Evolutionary conservation across 2,329 filamentous ascomycete species (phyloP), one percentile per base, ranked within the genome.

Genomic region (Pseudogymnoascus sp.): DNA sequence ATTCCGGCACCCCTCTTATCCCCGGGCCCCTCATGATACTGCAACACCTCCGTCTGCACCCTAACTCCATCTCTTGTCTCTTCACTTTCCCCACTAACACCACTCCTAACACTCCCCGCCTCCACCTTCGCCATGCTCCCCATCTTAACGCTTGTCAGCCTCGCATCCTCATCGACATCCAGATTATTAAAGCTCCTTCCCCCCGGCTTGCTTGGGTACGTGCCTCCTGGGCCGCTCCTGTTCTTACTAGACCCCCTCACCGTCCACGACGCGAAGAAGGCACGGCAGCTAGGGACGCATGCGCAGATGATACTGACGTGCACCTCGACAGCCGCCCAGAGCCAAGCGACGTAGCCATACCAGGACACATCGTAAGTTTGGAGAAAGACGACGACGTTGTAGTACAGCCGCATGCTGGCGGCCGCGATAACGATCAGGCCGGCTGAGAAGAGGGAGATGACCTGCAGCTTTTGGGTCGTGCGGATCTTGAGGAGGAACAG

Each of bases 381-480:
- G 2, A 59, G 35, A 17, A 59, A 59, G 21, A 59, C 57, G 24
- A 59, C 57, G 13, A 40, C 29, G 26, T 24, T 33, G 39, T 60
- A 60, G 17, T 60, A 59, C 17, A 59, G 33, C 57, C 57, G 35
- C 5, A 59, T 40, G 13, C 31, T 17, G 33, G 59, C 59, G 10
- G 37, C 59, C 37, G 29, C 59, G 36, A 59, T 40, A 21, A 59
- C 57, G 2, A 59, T n/a, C 13, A 40, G 33, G 5, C 57, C 57
- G 29, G 17, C 57, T 17, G 36, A 40, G 33, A 59, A 59, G 57
- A 59, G 57, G 33, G 33, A 24, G 17, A 59, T 26, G 5, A 59
- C 57, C 26, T 59, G 57, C 1, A 59, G 57, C n/a, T 59, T 59
- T 11, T 59, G 57, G 33, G 57, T 39, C 15, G 57, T 59, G 57